Percentiles rank a stretch among this genome's conserved stretches.
These are phyloP conservation scores for Aspergillus carlsbadensis DNA, from an alignment of 495 filamentous ascomycete species.

Conservation along the genomic window DNA sequence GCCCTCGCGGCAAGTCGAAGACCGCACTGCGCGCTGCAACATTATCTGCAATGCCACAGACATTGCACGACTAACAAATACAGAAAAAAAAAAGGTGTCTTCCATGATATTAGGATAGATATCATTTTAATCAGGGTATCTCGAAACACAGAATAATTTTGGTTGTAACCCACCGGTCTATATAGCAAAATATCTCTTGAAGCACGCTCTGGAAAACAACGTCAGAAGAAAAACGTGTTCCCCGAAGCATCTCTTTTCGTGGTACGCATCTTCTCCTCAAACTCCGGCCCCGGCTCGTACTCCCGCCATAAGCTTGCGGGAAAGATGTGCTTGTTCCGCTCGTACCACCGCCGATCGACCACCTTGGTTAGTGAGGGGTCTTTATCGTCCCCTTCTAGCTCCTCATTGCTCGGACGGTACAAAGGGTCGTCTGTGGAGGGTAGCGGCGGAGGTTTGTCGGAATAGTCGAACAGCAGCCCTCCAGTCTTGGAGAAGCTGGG, in stretches of 20 bases:
- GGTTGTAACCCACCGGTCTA: constrained; percentile 7
- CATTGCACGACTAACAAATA: background rate
- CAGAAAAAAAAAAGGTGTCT: background rate
- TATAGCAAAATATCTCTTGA: constrained; percentile 1
- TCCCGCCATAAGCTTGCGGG: constrained; percentile 95
- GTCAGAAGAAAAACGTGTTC: constrained; percentile 89
- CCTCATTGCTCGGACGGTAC: constrained; percentile 41
- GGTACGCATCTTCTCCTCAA: constrained; percentile 65
- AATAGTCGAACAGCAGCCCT: constrained; percentile 74
- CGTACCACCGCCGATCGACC: constrained; percentile 94
- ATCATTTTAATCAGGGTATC: constrained; percentile 15
- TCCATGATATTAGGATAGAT: constrained; percentile 7
- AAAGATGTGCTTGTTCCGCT: constrained; percentile 96
- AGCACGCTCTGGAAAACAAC: background rate
- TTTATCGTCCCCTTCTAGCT: constrained; percentile 75
- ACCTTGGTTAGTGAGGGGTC: constrained; percentile 89
- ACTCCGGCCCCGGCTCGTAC: constrained; percentile 87
- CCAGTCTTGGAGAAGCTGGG: constrained; percentile 58
- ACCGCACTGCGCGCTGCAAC: background rate
- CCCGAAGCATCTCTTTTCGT: constrained; percentile 75
- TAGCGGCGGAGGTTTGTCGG: constrained; percentile 49
- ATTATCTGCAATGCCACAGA: background rate
- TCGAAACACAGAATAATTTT: constrained; percentile 14
- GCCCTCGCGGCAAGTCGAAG: background rate
- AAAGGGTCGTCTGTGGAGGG: constrained; percentile 43